phyloP scores from a whole-genome alignment of 2,329 filamentous ascomycete species.

The Talaromyces sp. region DNA sequence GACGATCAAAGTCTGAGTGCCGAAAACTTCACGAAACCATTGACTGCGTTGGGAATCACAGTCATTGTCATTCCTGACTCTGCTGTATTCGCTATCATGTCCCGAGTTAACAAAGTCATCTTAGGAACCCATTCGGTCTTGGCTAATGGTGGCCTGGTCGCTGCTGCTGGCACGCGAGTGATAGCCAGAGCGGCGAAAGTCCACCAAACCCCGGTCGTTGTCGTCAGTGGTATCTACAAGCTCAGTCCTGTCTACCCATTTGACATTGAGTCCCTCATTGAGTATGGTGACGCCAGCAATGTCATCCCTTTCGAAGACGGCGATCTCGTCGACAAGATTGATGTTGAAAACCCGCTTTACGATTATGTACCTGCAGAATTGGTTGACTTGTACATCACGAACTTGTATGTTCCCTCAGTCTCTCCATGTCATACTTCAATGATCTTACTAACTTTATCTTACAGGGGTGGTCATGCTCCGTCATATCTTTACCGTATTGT shows the following conservation, averaged over 20 bases:
- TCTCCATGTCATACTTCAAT: neutral
- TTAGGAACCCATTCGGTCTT: constrained; percentile 82
- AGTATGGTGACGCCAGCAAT: constrained; percentile 77
- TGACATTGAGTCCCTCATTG: constrained; percentile 75
- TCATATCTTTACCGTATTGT: constrained; percentile 64
- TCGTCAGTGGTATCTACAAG: constrained; percentile 89
- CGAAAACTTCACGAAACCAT: constrained; percentile 68
- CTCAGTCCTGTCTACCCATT: constrained; percentile 86
- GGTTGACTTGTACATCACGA: constrained; percentile 65
- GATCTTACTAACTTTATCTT: constrained; percentile 17
- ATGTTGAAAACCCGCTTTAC: constrained; percentile 73
- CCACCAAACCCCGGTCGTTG: constrained; percentile 79
- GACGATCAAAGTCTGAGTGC: constrained; percentile 48
- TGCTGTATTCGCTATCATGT: constrained; percentile 89
- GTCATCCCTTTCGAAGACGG: constrained; percentile 77
- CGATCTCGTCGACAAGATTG: constrained; percentile 70
- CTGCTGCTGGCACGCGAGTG: constrained; percentile 75
- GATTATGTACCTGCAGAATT: constrained; percentile 77
- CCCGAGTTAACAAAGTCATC: constrained; percentile 91
- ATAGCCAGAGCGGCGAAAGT: constrained; percentile 82
- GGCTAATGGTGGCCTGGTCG: constrained; percentile 81
- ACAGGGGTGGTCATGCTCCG: constrained; percentile 59
- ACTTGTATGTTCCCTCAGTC: constrained; percentile 57
- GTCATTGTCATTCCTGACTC: constrained; percentile 82
- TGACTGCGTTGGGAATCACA: constrained; percentile 72